Percentiles rank a stretch among this genome's conserved stretches.
Evolutionary conservation across 2,329 filamentous ascomycete genomes (phyloP).

Genomic region (Curvularia spicifera): DNA sequence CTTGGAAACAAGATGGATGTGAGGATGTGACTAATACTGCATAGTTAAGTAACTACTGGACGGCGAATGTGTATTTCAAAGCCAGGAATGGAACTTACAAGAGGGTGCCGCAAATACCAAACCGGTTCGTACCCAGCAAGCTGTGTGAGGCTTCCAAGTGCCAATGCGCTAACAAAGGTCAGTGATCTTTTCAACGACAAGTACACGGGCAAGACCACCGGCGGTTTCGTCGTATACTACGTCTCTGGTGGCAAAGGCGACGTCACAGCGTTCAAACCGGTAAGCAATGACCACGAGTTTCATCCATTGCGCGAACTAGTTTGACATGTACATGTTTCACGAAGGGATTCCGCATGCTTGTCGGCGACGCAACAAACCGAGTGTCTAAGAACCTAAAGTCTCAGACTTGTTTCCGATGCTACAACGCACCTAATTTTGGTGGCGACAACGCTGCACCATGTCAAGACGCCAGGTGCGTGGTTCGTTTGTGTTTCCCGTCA

Average conservation of each 20-base stretch:
- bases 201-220: slow-evolving; percentile 43
- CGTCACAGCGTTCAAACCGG: slow-evolving; percentile 53
- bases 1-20: background rate
- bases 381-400: slow-evolving; percentile 28
- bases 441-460: slow-evolving; percentile 50
- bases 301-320: background rate
- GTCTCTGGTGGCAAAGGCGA: slow-evolving; percentile 51
- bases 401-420: slow-evolving; percentile 57
- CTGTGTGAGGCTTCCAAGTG: background rate
- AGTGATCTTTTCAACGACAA: slow-evolving; percentile 48
- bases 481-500: too few species aligned
- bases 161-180: slow-evolving; percentile 6
- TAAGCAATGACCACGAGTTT: background rate
- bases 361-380: slow-evolving; percentile 48
- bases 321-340: background rate
- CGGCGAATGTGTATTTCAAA: slow-evolving; percentile 44
- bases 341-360: slow-evolving; percentile 57
- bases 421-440: slow-evolving; percentile 53
- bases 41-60: slow-evolving; percentile 41
- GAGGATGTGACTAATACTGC: background rate
- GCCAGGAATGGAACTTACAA: slow-evolving; percentile 43
- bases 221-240: slow-evolving; percentile 58
- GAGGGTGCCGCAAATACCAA: slow-evolving; percentile 40
- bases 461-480: slow-evolving; percentile 25
- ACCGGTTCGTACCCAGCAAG: slow-evolving; percentile 16